phyloP scores from a whole-genome alignment of 805 yeast genomes.

The Saccharomycopsis sp. region DNA sequence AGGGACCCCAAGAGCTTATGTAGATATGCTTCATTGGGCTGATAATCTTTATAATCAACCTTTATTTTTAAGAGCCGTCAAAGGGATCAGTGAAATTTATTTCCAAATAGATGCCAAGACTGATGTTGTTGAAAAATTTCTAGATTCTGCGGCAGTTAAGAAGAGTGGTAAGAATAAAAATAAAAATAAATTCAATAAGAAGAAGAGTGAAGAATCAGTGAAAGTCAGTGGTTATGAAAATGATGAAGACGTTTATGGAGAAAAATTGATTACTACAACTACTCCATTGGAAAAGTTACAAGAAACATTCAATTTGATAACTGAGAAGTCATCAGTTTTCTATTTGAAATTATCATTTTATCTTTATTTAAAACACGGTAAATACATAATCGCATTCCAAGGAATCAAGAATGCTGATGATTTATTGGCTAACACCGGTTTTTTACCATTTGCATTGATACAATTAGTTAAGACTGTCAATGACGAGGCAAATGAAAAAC shows the following conservation, averaged over 20 bases:
- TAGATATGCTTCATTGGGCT: slow-evolving; percentile 76
- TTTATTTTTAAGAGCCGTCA: slow-evolving; percentile 60
- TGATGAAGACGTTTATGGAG: slow-evolving; percentile 18
- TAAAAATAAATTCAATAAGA: slow-evolving; percentile 12
- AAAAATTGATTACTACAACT: slow-evolving; percentile 3
- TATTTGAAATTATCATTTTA: slow-evolving; percentile 14
- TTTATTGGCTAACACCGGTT: background rate
- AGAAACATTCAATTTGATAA: slow-evolving; percentile 5
- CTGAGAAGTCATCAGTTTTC: slow-evolving; percentile 10
- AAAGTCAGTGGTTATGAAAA: slow-evolving; percentile 12
- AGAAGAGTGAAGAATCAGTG: slow-evolving; percentile 9
- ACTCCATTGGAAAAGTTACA: slow-evolving; percentile 8
- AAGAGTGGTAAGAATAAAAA: slow-evolving; percentile 13
- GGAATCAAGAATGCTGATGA: slow-evolving; percentile 9
- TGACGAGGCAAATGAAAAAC: slow-evolving; percentile 5
- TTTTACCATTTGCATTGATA: slow-evolving; percentile 11
- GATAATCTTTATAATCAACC: slow-evolving; percentile 66
- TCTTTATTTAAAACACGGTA: slow-evolving; percentile 7
- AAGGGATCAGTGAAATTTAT: slow-evolving; percentile 55
- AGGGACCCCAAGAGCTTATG: slow-evolving; percentile 82
- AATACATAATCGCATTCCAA: slow-evolving; percentile 19
- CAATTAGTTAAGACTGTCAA: slow-evolving; percentile 3
- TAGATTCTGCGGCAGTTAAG: slow-evolving; percentile 3
- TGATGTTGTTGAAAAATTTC: slow-evolving; percentile 7
- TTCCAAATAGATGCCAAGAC: slow-evolving; percentile 30